phyloP scores from a whole-genome alignment of 2,329 filamentous ascomycete species.

The Botrytis cinerea region DNA sequence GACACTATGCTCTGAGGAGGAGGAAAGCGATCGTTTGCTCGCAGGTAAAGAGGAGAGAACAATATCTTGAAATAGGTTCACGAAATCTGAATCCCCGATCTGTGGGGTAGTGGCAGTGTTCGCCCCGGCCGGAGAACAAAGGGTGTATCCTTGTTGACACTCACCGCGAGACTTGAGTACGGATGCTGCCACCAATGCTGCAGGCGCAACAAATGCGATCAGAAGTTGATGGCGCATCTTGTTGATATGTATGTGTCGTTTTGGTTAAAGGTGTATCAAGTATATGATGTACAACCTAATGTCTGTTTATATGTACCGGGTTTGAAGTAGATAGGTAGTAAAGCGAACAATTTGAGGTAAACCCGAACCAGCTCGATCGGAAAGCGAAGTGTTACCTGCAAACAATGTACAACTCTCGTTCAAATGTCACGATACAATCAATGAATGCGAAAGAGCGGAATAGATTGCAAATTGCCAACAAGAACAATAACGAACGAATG shows the following conservation, averaged over 20 bases:
- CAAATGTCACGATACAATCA: not conserved
- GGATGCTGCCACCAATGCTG: slow-evolving; percentile 13
- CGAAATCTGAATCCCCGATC: slow-evolving; percentile 38
- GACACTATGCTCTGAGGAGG: not conserved
- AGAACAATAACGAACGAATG: not conserved
- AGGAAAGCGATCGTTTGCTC: slow-evolving; percentile 26
- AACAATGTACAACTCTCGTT: not conserved
- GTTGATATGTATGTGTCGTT: not conserved
- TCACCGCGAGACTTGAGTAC: not conserved
- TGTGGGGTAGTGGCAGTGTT: slow-evolving; percentile 35
- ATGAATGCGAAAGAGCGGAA: not conserved
- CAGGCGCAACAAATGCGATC: slow-evolving; percentile 21
- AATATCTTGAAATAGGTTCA: slow-evolving; percentile 40
- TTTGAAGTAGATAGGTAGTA: not conserved
- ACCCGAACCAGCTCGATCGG: not conserved
- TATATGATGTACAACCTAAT: slow-evolving; percentile 8
- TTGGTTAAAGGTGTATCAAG: slow-evolving; percentile 8
- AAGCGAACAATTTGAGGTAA: not conserved
- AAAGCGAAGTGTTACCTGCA: not conserved
- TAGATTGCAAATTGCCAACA: not conserved
- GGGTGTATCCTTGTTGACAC: slow-evolving; percentile 38
- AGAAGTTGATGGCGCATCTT: slow-evolving; percentile 14
- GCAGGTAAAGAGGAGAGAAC: slow-evolving; percentile 39
- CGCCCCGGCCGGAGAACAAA: slow-evolving; percentile 41
- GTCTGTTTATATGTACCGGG: not conserved